Base-by-base conservation (phyloP, 345 rosid species). In the Durio zibethinus region DNA sequence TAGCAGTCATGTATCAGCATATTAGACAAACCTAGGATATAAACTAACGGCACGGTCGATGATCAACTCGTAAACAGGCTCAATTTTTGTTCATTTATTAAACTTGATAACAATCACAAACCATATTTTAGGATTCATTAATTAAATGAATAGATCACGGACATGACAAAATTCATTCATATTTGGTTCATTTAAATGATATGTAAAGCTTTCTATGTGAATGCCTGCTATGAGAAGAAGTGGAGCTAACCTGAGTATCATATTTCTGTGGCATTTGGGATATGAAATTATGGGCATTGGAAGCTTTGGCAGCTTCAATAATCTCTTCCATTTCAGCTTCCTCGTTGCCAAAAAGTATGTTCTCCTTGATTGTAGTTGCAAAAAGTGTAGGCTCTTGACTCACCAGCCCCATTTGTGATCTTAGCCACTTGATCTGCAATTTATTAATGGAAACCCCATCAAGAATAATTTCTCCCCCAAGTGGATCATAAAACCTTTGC, bases 401-500 rank as follows among this genome's bases (percentile, higher is more conserved):
- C 72, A 91, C 97, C 74, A 91, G 31, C 4, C 94, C 94, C 92
- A 91, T 91, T 42, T 85, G 97, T 16, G 90, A 87, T 67, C 98
- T 82, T 10, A 94, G 78, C 98, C 98, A 91, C 76, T 92, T 94
- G 50, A 94, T 87, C 80, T 91, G 96, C 74, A 92, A 59, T 78
- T 78, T 88, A 20, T 89, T 82, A 35, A 89, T 84, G 42, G 91
- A 56, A 16, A 84, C 73, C 21, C 92, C 94, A 72, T 94, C 98
- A 27, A 94, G 78, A 10, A 87, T 83, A 47, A 94, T 88, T 75
- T 89, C 89, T 74, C 98, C 98, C 1, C 76, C 69, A 1, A 86
- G 76, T 23, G 98, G 97, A 66, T 89, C 91, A 42, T 94, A 94
- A 83, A 92, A 94, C 85, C 98, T 90, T 45, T 94, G 97, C 74